Percentiles rank a stretch among this genome's conserved stretches.
Evolutionary conservation across 1,139 yeast genomes (phyloP).

Genomic region (Komagataea norvegica): DNA sequence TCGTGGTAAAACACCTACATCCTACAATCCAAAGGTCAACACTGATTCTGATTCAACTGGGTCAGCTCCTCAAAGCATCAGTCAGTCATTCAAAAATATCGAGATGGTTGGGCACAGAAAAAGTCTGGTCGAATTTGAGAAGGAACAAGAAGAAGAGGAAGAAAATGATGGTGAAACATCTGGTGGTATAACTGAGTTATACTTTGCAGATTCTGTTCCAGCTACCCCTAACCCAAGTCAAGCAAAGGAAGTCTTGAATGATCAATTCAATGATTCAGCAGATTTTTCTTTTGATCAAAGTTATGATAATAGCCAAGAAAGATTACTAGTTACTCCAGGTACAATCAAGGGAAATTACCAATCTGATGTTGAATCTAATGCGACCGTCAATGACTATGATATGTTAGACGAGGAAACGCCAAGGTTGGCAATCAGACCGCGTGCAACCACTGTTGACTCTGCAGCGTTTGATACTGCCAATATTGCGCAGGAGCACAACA

Average conservation of each 20-base stretch:
- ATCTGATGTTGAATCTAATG: conserved; percentile 24
- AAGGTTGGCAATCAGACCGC: conserved; percentile 11
- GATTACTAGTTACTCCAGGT: conserved; percentile 15
- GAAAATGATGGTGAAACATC: conserved; percentile 14
- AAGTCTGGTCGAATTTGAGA: conserved; percentile 16
- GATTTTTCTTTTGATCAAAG: conserved; percentile 23
- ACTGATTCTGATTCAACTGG: background rate
- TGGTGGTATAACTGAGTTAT: conserved; percentile 20
- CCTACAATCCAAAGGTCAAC: background rate
- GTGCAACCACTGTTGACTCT: conserved; percentile 23
- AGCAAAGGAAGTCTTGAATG: conserved; percentile 1
- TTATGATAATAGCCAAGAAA: conserved; percentile 14
- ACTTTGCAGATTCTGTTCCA: conserved; percentile 8
- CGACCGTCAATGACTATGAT: conserved; percentile 14
- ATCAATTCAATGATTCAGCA: conserved; percentile 9
- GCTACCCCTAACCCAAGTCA: background rate
- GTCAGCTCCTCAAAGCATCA: conserved; percentile 1
- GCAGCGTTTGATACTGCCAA: conserved; percentile 12
- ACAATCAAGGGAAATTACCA: conserved; percentile 13
- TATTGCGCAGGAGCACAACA: conserved; percentile 12
- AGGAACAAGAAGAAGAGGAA: conserved; percentile 14
- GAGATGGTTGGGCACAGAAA: conserved; percentile 22
- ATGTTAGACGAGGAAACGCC: conserved; percentile 9
- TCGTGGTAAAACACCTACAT: background rate
- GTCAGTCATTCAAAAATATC: conserved; percentile 14